Evolutionary conservation across 2,329 filamentous ascomycete genomes (phyloP).

Genomic region (Botrytis squamosa): DNA sequence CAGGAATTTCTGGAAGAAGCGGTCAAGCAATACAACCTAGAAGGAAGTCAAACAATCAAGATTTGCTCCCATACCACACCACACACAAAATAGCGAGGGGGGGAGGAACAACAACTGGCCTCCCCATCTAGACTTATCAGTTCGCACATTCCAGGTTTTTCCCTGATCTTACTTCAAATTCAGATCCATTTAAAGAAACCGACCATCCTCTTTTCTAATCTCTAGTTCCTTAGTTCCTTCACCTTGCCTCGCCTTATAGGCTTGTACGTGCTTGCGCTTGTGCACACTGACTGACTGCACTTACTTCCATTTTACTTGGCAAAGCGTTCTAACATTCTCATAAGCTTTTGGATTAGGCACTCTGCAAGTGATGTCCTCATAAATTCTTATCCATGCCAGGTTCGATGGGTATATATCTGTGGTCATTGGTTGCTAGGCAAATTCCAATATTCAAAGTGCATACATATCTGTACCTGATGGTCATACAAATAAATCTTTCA

Average conservation of each 20-base stretch:
- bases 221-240: background rate
- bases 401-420: background rate
- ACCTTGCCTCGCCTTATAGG: background rate
- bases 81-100: background rate
- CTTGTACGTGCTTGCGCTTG: background rate
- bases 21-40: background rate
- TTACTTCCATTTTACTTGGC: background rate
- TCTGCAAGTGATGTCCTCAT: slow-evolving; percentile 7
- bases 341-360: background rate
- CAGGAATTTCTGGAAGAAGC: background rate
- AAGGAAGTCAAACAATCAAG: background rate
- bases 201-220: background rate
- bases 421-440: background rate
- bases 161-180: background rate
- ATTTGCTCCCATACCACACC: background rate
- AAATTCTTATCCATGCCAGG: background rate
- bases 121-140: background rate
- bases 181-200: background rate
- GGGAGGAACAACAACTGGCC: background rate
- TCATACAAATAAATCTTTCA: background rate
- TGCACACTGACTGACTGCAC: background rate
- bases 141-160: background rate
- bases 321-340: background rate
- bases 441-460: background rate
- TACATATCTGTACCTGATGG: background rate